Evolutionary conservation across 2,329 filamentous ascomycete species (phyloP).

Genomic region (Alternaria sp.): DNA sequence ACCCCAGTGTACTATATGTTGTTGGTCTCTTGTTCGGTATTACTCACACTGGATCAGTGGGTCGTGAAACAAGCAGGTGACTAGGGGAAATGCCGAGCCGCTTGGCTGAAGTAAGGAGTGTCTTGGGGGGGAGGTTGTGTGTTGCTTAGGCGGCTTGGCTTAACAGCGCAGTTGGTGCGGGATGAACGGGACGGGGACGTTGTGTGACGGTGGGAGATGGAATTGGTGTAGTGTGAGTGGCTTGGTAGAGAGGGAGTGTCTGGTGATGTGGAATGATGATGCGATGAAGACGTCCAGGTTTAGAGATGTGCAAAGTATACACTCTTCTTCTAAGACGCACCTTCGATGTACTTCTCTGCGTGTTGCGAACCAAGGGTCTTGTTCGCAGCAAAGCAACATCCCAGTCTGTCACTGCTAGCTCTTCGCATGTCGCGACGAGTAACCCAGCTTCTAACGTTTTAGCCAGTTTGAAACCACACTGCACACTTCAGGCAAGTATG

Average conservation of each 20-base stretch:
- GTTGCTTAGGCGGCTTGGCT: conserved; percentile 13
- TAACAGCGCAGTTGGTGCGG: background rate
- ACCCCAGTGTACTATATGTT: background rate
- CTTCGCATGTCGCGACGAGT: background rate
- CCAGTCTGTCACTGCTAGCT: background rate
- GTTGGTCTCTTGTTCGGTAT: background rate
- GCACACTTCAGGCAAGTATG: background rate
- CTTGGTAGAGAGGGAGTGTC: background rate
- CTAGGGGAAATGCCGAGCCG: background rate
- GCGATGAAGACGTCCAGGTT: background rate
- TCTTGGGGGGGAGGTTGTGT: conserved; percentile 4
- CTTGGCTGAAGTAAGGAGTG: conserved; percentile 11
- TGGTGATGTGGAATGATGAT: background rate
- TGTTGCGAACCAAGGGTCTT: no score
- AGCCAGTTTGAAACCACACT: background rate
- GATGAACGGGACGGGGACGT: background rate
- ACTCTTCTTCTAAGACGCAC: no score
- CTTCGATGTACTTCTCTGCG: no score
- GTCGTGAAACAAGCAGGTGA: conserved; percentile 7
- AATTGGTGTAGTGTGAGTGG: background rate
- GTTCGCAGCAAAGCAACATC: background rate
- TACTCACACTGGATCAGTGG: conserved; percentile 4
- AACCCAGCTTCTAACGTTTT: background rate
- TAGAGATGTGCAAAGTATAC: background rate
- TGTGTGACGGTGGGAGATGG: background rate